Evolutionary conservation across 2,329 filamentous ascomycete species (phyloP).

Genomic region (Alternaria sp.): DNA sequence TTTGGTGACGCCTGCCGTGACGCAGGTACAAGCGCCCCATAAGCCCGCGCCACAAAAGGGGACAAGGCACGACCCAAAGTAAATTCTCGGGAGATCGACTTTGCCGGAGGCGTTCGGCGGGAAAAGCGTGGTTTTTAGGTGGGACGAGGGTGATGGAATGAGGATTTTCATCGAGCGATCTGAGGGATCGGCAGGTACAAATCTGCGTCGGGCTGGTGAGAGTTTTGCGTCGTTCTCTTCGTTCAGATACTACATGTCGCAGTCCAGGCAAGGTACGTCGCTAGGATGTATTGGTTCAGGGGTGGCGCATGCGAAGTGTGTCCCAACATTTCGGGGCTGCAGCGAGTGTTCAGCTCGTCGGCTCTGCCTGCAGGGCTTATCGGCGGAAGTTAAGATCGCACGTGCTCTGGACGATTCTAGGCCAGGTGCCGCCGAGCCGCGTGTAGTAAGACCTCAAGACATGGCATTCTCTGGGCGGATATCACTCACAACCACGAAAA

Average conservation of each 20-base stretch:
- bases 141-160: neutral
- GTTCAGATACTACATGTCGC: neutral
- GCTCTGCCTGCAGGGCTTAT: neutral
- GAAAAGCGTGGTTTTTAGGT: neutral
- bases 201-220: neutral
- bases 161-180: neutral
- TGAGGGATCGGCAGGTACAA: neutral
- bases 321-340: neutral
- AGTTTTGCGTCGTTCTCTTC: neutral
- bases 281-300: neutral
- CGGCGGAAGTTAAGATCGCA: neutral
- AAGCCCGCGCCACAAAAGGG: neutral
- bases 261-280: neutral
- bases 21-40: slow-evolving; percentile 3
- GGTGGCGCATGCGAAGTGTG: neutral
- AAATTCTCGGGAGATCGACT: neutral
- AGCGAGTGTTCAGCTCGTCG: neutral
- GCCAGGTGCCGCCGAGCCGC: neutral
- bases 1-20: neutral
- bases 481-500: neutral
- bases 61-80: neutral
- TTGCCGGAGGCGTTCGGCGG: neutral
- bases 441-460: neutral
- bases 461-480: neutral
- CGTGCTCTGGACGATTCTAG: neutral